Percentiles rank a stretch among this genome's conserved stretches.
Conservation (phyloP, 2,329 filamentous ascomycete genomes). For the Aspergillus jensenii region DNA sequence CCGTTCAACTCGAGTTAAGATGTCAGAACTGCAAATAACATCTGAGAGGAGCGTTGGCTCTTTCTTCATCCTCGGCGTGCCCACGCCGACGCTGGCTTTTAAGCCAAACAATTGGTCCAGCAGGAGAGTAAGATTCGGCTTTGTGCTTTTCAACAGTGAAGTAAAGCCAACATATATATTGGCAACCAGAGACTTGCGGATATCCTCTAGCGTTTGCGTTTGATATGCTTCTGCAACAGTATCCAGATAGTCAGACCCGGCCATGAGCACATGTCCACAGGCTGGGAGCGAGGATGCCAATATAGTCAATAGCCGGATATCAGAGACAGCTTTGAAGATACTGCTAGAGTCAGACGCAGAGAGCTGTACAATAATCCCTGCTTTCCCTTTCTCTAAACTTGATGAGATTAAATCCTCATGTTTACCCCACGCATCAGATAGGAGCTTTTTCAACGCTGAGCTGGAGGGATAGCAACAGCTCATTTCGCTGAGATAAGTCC, state of each 20-base stretch:
- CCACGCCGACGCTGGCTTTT: constrained; percentile 68
- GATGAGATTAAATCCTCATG: constrained; percentile 34
- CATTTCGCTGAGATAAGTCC: constrained; percentile 68
- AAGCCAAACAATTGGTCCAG: constrained; percentile 82
- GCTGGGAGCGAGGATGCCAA: constrained; percentile 42
- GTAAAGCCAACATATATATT: constrained; percentile 73
- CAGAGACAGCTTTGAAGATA: constrained; percentile 18
- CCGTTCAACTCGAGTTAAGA: constrained; percentile 54
- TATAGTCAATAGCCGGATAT: constrained; percentile 40
- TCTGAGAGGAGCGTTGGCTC: constrained; percentile 71
- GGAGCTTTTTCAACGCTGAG: constrained; percentile 50
- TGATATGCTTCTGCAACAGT: constrained; percentile 55
- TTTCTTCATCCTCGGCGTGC: constrained; percentile 43
- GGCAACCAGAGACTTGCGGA: constrained; percentile 68
- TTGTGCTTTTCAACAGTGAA: constrained; percentile 65
- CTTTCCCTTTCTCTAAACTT: constrained; percentile 39
- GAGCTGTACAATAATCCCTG: constrained; percentile 31
- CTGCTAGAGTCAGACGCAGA: constrained; percentile 17
- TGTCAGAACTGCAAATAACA: constrained; percentile 75
- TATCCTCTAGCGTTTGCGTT: constrained; percentile 58
- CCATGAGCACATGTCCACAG: constrained; percentile 65
- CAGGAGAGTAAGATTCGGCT: constrained; percentile 71
- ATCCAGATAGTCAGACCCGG: constrained; percentile 85
- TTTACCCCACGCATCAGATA: constrained; percentile 52
- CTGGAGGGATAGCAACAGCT: constrained; percentile 67